A percentile compares a stretch with the other conserved stretches of the same genome.
Conservation (phyloP, 257 asterid species). For the Agastache rugosa region DNA sequence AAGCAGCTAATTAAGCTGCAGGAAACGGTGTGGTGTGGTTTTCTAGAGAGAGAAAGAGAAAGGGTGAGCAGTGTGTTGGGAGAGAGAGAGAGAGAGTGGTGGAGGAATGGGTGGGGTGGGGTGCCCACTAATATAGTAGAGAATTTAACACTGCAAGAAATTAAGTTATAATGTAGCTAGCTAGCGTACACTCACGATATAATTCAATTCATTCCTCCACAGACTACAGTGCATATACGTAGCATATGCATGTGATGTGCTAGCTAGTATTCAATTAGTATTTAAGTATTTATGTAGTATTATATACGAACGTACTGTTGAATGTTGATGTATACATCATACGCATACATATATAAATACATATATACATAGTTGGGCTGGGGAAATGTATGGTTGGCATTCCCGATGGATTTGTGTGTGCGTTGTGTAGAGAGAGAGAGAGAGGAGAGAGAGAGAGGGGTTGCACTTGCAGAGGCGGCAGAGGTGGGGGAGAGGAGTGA, state of each 20-base stretch:
- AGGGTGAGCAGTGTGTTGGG: neutral
- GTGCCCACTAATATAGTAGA: constrained; percentile 43
- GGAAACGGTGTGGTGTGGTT: too few species aligned
- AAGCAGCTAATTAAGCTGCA: neutral
- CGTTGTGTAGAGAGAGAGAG: constrained; percentile 16
- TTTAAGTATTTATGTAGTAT: too few species aligned
- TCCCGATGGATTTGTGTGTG: constrained; percentile 59
- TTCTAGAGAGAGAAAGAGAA: neutral
- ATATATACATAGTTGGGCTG: neutral
- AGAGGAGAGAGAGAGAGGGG: constrained; percentile 30
- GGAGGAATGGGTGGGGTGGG: constrained; percentile 8
- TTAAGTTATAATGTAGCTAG: too few species aligned
- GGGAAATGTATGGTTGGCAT: constrained; percentile 69
- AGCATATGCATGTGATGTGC: neutral
- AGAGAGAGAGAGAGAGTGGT: constrained; percentile 27
- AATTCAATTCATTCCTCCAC: neutral
- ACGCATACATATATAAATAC: neutral
- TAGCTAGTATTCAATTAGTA: neutral
- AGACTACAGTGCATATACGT: neutral
- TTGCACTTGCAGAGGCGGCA: constrained; percentile 62
- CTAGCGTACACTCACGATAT: constrained; percentile 11
- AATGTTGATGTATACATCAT: neutral
- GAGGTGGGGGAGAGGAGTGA: constrained; percentile 77
- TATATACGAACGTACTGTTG: neutral
- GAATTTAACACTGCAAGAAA: constrained; percentile 33